Conservation (phyloP, 805 yeast genomes). For the Candida michaelii region DNA sequence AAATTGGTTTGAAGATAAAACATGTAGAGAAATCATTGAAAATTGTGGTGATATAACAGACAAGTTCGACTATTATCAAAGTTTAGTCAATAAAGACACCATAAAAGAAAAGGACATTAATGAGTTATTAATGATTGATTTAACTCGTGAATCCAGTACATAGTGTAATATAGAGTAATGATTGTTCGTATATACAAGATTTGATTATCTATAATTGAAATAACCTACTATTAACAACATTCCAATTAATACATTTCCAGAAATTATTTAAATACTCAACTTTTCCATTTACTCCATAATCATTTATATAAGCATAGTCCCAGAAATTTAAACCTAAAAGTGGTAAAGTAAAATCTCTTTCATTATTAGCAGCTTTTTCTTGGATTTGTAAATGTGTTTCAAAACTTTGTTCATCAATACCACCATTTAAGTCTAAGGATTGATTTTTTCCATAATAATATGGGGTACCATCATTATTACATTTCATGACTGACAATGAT, state of each 20-base stretch:
- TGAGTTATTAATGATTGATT: constrained; percentile 22
- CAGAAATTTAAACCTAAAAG: constrained; percentile 78
- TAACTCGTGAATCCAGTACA: not conserved
- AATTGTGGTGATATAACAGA: constrained; percentile 27
- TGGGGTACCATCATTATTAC: constrained; percentile 79
- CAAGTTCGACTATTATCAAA: constrained; percentile 19
- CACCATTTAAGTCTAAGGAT: constrained; percentile 72
- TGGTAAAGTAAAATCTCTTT: constrained; percentile 67
- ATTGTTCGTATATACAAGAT: constrained; percentile 8
- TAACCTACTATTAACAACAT: constrained; percentile 56
- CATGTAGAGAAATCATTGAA: constrained; percentile 25
- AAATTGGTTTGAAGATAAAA: constrained; percentile 36
- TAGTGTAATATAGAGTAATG: not conserved
- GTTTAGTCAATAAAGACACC: constrained; percentile 17
- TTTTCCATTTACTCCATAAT: constrained; percentile 80
- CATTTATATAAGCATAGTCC: constrained; percentile 85
- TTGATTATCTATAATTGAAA: constrained; percentile 30
- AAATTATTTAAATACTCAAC: constrained; percentile 67
- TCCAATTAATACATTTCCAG: constrained; percentile 85
- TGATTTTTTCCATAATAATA: constrained; percentile 70
- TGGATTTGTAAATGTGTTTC: constrained; percentile 45
- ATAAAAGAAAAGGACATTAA: constrained; percentile 16
- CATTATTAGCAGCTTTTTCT: constrained; percentile 38
- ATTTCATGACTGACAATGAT: constrained; percentile 49
- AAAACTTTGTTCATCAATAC: constrained; percentile 56